phyloP scores from a whole-genome alignment of 202 grass and related monocot species.

The Hordeum pubiflorum region DNA sequence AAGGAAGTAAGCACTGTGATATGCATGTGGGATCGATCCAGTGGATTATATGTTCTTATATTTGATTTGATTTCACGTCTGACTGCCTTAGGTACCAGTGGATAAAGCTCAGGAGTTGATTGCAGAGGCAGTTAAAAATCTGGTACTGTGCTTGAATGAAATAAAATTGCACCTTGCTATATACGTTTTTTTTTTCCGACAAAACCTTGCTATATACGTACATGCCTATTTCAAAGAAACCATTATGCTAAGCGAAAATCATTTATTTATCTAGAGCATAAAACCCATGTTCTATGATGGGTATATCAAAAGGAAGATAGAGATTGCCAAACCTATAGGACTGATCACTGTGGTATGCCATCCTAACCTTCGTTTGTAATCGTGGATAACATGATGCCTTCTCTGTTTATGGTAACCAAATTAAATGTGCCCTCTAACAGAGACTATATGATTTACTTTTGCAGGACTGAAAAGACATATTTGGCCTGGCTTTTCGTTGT shows the following conservation, averaged over 20 bases:
- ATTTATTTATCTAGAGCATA: not conserved
- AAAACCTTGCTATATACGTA: not conserved
- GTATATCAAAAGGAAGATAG: not conserved
- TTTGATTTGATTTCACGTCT: not conserved
- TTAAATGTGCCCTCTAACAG: too few relatives aligned
- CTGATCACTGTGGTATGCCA: not conserved
- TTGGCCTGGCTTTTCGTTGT: too few relatives aligned
- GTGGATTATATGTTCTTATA: not conserved
- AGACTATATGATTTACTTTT: too few relatives aligned
- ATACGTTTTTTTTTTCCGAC: too few relatives aligned
- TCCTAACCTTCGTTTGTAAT: not conserved
- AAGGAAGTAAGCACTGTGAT: not conserved
- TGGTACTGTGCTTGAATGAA: not conserved
- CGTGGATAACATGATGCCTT: not conserved
- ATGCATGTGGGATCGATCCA: not conserved
- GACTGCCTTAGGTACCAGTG: not conserved
- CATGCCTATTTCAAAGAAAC: not conserved
- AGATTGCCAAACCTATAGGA: not conserved
- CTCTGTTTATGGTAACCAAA: too few relatives aligned
- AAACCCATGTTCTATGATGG: constrained; percentile 3
- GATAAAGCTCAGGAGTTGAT: not conserved
- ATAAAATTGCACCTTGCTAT: not conserved
- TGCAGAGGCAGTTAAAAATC: not conserved
- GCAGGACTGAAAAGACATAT: too few relatives aligned
- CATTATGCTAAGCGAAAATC: not conserved